Conservation (phyloP, 2,329 filamentous ascomycete species). For the Cercospora nicotianae region DNA sequence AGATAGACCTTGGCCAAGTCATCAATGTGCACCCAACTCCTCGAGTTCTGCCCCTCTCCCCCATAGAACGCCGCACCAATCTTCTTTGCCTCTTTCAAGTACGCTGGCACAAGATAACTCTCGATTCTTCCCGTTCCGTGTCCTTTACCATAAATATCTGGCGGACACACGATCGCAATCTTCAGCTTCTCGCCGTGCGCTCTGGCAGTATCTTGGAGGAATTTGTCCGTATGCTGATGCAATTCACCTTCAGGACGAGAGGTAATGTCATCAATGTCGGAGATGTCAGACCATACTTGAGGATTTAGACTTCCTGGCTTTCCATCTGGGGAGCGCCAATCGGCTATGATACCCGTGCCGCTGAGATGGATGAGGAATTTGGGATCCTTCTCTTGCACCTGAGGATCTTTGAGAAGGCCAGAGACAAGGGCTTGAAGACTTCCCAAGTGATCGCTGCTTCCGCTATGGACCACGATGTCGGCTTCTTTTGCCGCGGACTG, state of each 20-base stretch:
- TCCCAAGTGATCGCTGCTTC: not conserved
- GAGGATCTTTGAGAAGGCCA: not conserved
- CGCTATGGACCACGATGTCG: not conserved
- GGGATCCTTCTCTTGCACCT: not conserved
- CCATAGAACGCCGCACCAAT: slow-evolving; percentile 45
- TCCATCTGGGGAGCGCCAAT: not conserved
- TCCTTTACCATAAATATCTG: not conserved
- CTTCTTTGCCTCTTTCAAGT: slow-evolving; percentile 51
- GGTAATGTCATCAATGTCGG: slow-evolving; percentile 40
- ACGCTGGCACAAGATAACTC: slow-evolving; percentile 40
- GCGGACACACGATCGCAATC: not conserved
- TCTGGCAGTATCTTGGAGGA: not conserved
- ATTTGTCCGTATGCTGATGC: slow-evolving; percentile 66
- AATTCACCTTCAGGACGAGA: slow-evolving; percentile 54
- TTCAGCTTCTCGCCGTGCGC: not conserved
- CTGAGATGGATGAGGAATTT: not conserved
- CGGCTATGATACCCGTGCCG: not conserved
- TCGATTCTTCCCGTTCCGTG: not conserved
- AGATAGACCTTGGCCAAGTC: slow-evolving; percentile 59
- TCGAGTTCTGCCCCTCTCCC: slow-evolving; percentile 53
- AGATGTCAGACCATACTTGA: not conserved
- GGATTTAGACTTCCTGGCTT: not conserved
- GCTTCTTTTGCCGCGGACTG: not conserved
- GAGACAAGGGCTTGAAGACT: not conserved
- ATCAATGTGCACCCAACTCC: slow-evolving; percentile 55